Evolutionary conservation across 108 stramenopile species (phyloP), one percentile per base, ranked within the genome.

Genomic region (Fragilaria radians): DNA sequence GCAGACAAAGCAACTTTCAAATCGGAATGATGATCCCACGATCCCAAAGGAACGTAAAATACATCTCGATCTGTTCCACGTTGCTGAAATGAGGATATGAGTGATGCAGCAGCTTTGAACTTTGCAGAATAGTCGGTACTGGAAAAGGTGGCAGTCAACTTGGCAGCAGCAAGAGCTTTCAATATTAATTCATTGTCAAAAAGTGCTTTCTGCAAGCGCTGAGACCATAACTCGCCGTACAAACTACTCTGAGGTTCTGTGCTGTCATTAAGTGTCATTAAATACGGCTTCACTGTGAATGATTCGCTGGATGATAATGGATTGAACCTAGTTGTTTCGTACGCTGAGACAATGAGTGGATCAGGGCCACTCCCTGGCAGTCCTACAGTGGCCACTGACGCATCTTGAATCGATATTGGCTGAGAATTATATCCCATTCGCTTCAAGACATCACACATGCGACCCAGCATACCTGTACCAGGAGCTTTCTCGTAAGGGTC

Each of bases 151-250:
- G 56, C 31, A 0, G 33, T 14, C 19, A 62, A 52, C 4, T 14
- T 46, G 32, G 49, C 57, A 28, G 46, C 57, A 30, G 29, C 11
- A 9, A 77, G 52, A 2, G 4, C 23, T 48, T 48, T 23, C 19
- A 48, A 48, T 19, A 82, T 32, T 1, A 32, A 19, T 46, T 74
- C 51, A 31, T 76, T 73, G 42, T 73, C 58, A 23, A 54, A 23
- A 1, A 85, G 52, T 27, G 66, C 61, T 25, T 70, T 54, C 14
- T 74, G 27, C 3, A 78, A 54, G 0, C 46, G 34, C n/a, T 59
- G 46, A 24, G 84, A 75, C 78, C 78, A 81, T 0, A 46, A 34
- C 26, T 85, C 80, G 30, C 59, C 76, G 62, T 72, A 85, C 17
- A 79, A 47, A 31, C 71, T 68, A 55, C 63, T 71, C 21, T 57